Evolutionary conservation across 495 filamentous ascomycete species (phyloP).

Genomic region (Ramalina peruviana): DNA sequence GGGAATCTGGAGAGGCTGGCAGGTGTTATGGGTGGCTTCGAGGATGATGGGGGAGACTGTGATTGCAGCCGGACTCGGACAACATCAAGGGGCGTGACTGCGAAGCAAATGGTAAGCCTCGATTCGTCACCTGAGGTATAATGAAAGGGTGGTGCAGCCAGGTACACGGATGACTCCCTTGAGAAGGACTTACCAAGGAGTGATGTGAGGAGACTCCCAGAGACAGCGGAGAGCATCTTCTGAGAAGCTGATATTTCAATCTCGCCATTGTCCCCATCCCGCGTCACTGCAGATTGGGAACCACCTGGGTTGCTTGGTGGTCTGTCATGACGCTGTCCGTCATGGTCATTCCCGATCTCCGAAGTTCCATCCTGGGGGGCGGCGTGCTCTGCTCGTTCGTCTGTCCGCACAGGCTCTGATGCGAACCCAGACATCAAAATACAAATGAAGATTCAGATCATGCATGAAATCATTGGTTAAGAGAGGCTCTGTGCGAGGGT

Average conservation of each 20-base stretch:
- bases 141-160: background rate
- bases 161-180: background rate
- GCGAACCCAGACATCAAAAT: constrained; percentile 14
- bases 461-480: background rate
- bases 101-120: background rate
- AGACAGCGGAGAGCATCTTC: constrained; percentile 88
- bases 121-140: background rate
- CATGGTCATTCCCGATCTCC: constrained; percentile 4
- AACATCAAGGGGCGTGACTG: constrained; percentile 93
- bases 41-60: constrained; percentile 37
- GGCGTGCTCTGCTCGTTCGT: constrained; percentile 12
- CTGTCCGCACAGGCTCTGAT: constrained; percentile 8
- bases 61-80: constrained; percentile 91
- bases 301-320: constrained; percentile 13
- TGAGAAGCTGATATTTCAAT: constrained; percentile 61
- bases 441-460: background rate
- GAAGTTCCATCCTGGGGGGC: constrained; percentile 15
- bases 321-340: constrained; percentile 27
- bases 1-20: constrained; percentile 34
- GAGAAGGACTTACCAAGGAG: constrained; percentile 53
- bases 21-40: constrained; percentile 23
- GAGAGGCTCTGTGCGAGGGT: background rate
- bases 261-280: constrained; percentile 17
- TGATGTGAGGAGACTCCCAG: constrained; percentile 78
- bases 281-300: background rate